Evolutionary conservation across 179 eudicot genomes (phyloP).

Genomic region (Actinidia arguta): DNA sequence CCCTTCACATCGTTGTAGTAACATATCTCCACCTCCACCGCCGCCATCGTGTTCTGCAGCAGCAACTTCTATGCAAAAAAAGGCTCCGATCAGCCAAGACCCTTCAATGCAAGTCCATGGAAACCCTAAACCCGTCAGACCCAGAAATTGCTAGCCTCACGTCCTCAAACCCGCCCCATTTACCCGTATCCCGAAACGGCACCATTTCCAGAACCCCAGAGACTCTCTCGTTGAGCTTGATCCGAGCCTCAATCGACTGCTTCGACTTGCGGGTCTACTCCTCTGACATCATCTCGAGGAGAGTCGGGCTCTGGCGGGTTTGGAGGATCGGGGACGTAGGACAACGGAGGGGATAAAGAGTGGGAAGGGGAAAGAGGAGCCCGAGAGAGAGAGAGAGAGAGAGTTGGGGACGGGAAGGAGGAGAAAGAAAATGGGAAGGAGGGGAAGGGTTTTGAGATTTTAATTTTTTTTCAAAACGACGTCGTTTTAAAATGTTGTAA

Average conservation of each 20-base stretch:
- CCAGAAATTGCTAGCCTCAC: slow-evolving; percentile 77
- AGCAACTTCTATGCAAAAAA: slow-evolving; percentile 68
- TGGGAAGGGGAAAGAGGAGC: too few species aligned
- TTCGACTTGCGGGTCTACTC: slow-evolving; percentile 53
- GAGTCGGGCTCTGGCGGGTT: too few species aligned
- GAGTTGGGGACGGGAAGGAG: too few species aligned
- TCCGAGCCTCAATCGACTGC: slow-evolving; percentile 42
- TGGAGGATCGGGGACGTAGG: too few species aligned
- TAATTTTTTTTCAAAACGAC: too few species aligned
- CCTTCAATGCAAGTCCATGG: slow-evolving; percentile 74
- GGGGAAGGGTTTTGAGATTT: too few species aligned
- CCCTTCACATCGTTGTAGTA: slow-evolving; percentile 93
- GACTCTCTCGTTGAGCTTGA: slow-evolving; percentile 51
- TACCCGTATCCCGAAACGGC: slow-evolving; percentile 44
- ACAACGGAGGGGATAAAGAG: too few species aligned
- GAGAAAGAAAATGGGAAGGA: too few species aligned
- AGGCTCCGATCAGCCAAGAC: slow-evolving; percentile 68
- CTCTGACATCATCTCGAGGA: too few species aligned
- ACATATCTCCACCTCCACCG: slow-evolving; percentile 71
- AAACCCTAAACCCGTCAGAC: slow-evolving; percentile 69
- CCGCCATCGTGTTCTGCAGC: slow-evolving; percentile 41
- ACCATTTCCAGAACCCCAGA: slow-evolving; percentile 55
- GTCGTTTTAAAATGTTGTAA: too few species aligned
- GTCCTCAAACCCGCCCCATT: slow-evolving; percentile 53
- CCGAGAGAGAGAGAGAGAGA: too few species aligned